Percentiles rank a stretch among this genome's conserved stretches.
Evolutionary conservation across 2,329 filamentous ascomycete species (phyloP).

Genomic region (Ophiobolus disseminans): DNA sequence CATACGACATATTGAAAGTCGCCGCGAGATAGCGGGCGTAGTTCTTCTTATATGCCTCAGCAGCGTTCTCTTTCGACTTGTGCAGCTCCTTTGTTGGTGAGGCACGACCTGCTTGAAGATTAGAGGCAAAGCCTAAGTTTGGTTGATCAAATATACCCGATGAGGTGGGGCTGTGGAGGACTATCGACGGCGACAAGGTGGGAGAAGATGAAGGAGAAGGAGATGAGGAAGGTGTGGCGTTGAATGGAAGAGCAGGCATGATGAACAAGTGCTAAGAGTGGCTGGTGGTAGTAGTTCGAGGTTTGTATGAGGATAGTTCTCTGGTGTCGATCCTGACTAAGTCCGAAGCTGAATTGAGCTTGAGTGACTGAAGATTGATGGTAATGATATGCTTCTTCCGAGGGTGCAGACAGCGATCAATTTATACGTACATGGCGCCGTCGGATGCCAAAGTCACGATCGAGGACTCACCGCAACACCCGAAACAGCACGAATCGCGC

Average conservation of each 20-base stretch:
- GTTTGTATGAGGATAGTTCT: slow-evolving; percentile 42
- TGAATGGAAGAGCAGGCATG: slow-evolving; percentile 50
- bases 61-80: slow-evolving; percentile 41
- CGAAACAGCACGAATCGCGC: slow-evolving; percentile 37
- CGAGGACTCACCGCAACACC: slow-evolving; percentile 41
- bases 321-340: slow-evolving; percentile 36
- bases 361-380: slow-evolving; percentile 27
- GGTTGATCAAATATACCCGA: slow-evolving; percentile 51
- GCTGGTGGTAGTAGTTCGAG: slow-evolving; percentile 26
- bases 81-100: slow-evolving; percentile 43
- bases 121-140: slow-evolving; percentile 45
- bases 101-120: slow-evolving; percentile 39
- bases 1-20: slow-evolving; percentile 50
- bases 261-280: slow-evolving; percentile 26
- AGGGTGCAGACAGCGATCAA: slow-evolving; percentile 32
- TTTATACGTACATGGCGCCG: slow-evolving; percentile 38
- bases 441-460: slow-evolving; percentile 24
- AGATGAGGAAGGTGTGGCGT: slow-evolving; percentile 32
- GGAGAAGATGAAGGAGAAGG: slow-evolving; percentile 47
- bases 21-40: slow-evolving; percentile 51
- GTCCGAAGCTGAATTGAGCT: slow-evolving; percentile 23
- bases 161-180: slow-evolving; percentile 46
- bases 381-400: slow-evolving; percentile 35
- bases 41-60: slow-evolving; percentile 44
- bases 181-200: slow-evolving; percentile 44